These are phyloP conservation scores for Endoconidiophora polonica DNA, from an alignment of 2,329 filamentous ascomycete species.

Conservation along the genomic window DNA sequence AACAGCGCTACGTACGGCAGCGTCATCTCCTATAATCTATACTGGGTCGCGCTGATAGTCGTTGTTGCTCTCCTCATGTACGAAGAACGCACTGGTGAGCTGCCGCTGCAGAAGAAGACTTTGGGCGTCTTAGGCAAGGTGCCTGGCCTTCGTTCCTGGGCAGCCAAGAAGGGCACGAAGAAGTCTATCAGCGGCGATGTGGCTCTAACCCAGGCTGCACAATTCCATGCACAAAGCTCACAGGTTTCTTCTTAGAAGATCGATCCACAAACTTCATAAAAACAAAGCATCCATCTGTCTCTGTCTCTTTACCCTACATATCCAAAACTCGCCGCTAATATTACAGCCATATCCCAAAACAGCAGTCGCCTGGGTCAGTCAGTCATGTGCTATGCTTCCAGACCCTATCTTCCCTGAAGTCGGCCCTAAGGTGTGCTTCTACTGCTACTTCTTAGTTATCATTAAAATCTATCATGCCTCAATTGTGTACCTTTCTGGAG, in stretches of 20 bases:
- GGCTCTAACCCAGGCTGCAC: conserved; percentile 5
- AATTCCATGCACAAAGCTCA: conserved; percentile 1
- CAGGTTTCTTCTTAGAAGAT: neutral
- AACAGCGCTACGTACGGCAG: conserved; percentile 70
- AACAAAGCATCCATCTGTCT: too few species aligned
- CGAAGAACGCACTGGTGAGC: conserved; percentile 36
- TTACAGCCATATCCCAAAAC: too few species aligned
- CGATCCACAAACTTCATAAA: too few species aligned
- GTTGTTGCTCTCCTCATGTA: conserved; percentile 44
- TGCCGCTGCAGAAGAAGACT: conserved; percentile 21
- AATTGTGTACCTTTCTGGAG: too few species aligned
- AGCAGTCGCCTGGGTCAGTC: too few species aligned
- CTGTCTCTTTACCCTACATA: too few species aligned
- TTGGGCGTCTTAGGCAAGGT: conserved; percentile 5
- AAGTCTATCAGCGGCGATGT: conserved; percentile 6
- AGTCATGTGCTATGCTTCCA: too few species aligned
- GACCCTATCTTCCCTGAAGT: too few species aligned
- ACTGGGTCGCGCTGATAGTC: conserved; percentile 55
- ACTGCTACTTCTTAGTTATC: too few species aligned
- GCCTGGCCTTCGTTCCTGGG: conserved; percentile 10
- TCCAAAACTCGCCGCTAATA: too few species aligned
- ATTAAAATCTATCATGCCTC: too few species aligned
- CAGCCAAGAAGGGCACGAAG: conserved; percentile 9
- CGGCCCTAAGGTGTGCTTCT: too few species aligned
- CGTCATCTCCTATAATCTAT: conserved; percentile 63